phyloP scores from a whole-genome alignment of 75 land plant genomes.

The Sequoiadendron giganteum region DNA sequence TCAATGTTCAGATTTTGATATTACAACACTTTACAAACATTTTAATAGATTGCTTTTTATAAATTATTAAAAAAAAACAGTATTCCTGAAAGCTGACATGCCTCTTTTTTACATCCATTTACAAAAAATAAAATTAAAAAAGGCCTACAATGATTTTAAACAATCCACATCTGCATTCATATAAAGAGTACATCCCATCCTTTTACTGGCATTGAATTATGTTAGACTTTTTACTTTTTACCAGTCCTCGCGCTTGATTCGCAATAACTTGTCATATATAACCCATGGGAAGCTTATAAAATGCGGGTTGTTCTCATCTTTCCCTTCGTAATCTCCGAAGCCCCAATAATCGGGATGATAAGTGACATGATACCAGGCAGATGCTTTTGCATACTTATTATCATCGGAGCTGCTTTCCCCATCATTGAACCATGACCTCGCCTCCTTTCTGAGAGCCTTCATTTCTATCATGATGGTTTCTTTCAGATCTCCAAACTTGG shows the following conservation, averaged over 20 bases:
- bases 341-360: constrained; percentile 76
- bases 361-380: constrained; percentile 96
- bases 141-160: too few species aligned
- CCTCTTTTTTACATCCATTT: too few species aligned
- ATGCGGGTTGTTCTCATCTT: constrained; percentile 54
- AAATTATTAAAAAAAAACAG: too few species aligned
- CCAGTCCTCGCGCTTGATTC: constrained; percentile 53
- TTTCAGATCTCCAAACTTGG: constrained; percentile 45
- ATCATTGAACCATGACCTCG: constrained; percentile 64
- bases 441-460: constrained; percentile 64
- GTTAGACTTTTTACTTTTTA: neutral
- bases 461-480: constrained; percentile 63
- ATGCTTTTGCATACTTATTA: constrained; percentile 63
- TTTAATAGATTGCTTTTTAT: too few species aligned
- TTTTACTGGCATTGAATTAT: neutral
- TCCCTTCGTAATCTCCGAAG: constrained; percentile 35
- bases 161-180: too few species aligned
- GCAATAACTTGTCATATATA: constrained; percentile 69
- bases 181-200: neutral
- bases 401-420: constrained; percentile 17
- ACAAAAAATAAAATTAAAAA: too few species aligned
- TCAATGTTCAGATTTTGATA: too few species aligned
- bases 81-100: too few species aligned
- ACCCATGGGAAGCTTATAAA: constrained; percentile 93
- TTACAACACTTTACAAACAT: too few species aligned